Percentiles rank a stretch among this genome's conserved stretches.
Evolutionary conservation across 176 grass and related monocot species (phyloP).

Genomic region (Ensete ventricosum): DNA sequence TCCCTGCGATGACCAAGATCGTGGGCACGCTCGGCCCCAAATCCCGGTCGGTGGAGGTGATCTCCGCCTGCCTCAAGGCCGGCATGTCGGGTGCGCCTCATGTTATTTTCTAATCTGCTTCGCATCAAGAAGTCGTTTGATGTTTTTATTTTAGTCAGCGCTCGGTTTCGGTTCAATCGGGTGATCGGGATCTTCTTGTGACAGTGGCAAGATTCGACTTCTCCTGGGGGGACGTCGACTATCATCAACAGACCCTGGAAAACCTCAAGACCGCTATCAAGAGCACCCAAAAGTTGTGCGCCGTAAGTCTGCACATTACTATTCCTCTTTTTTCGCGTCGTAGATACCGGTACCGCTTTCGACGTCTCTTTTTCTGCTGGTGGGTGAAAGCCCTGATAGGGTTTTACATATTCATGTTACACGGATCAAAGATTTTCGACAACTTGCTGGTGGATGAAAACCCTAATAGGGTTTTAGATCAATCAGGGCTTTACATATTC

Average conservation of each 20-base stretch:
- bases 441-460: too few species aligned
- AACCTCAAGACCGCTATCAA: conserved; percentile 93
- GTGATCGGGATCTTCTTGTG: conserved; percentile 15
- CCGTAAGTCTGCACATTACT: conserved; percentile 29
- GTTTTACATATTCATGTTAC: too few species aligned
- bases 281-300: conserved; percentile 86
- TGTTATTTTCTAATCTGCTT: too few species aligned
- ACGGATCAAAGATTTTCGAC: too few species aligned
- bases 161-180: neutral
- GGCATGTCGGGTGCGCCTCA: conserved; percentile 77
- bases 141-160: too few species aligned
- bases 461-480: too few species aligned
- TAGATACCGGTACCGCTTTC: neutral
- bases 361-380: neutral
- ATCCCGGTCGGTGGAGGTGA: conserved; percentile 84
- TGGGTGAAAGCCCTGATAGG: too few species aligned
- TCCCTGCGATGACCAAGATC: conserved; percentile 99
- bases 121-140: neutral
- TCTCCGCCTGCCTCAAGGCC: conserved; percentile 90
- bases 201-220: conserved; percentile 96
- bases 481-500: too few species aligned
- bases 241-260: conserved; percentile 92
- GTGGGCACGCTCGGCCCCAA: conserved; percentile 90
- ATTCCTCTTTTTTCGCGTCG: neutral
- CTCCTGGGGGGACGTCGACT: conserved; percentile 76